Conservation (phyloP, 805 yeast species). For the Cyberlindnera galapagoensis region DNA sequence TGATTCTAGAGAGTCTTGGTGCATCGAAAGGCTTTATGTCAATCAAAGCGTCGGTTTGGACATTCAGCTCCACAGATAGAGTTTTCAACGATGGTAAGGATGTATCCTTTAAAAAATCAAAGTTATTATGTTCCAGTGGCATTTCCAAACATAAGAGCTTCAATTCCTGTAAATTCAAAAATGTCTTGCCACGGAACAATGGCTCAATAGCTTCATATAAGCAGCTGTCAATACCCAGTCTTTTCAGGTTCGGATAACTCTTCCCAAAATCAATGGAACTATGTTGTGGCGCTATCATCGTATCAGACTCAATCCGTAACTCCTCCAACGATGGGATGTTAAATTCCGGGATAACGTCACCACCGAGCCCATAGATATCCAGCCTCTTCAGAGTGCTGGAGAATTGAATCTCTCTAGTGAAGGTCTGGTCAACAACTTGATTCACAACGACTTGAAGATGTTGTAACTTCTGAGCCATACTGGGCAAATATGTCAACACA, state of each 20-base stretch:
- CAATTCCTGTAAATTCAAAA: conserved; percentile 1
- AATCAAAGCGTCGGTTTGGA: too few relatives aligned
- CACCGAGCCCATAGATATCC: conserved; percentile 1
- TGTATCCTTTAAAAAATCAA: too few relatives aligned
- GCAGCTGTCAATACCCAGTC: conserved; percentile 4
- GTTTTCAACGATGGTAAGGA: too few relatives aligned
- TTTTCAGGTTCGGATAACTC: conserved; percentile 3
- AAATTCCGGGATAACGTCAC: conserved; percentile 6
- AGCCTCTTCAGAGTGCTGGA: conserved; percentile 4
- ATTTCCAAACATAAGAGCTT: conserved; percentile 2
- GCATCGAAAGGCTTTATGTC: too few relatives aligned
- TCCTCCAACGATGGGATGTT: conserved; percentile 3
- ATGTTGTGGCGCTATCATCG: neutral
- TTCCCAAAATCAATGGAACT: neutral
- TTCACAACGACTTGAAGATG: conserved; percentile 1
- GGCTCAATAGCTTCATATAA: neutral
- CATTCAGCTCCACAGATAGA: too few relatives aligned
- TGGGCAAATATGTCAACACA: neutral
- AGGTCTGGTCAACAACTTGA: neutral
- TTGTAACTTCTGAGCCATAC: neutral
- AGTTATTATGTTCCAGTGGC: neutral
- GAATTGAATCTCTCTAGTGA: conserved; percentile 1
- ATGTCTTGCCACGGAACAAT: neutral
- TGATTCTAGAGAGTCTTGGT: too few relatives aligned
- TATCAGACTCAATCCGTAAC: conserved; percentile 1